phyloP scores from a whole-genome alignment of 768 basidiomycete species.

The Serendipita indica region DNA sequence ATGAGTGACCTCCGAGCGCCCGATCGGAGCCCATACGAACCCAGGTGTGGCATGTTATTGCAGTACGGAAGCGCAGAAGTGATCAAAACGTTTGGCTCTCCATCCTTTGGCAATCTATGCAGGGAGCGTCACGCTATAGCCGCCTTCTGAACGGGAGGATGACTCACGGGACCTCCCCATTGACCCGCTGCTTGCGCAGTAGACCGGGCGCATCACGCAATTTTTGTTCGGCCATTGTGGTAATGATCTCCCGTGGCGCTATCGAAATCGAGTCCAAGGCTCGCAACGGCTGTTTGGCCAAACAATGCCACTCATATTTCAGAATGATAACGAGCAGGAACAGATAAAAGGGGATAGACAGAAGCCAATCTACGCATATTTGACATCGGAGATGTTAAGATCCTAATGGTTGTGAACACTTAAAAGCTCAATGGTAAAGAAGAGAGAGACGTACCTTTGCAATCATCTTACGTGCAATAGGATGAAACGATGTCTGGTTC shows the following conservation, averaged over 20 bases:
- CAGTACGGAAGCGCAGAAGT: constrained; percentile 94
- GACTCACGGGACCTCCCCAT: not conserved
- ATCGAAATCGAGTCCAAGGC: not conserved
- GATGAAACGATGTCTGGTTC: constrained; percentile 48
- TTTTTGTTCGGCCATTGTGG: not conserved
- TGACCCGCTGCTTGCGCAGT: not conserved
- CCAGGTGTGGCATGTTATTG: constrained; percentile 94
- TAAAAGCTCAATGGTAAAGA: too few species aligned
- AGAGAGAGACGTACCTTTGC: too few species aligned
- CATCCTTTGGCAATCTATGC: constrained; percentile 58
- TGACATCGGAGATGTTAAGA: too few species aligned
- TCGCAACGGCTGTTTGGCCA: not conserved
- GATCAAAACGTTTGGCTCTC: constrained; percentile 77
- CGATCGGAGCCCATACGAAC: constrained; percentile 26
- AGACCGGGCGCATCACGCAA: not conserved
- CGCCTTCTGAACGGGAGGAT: not conserved
- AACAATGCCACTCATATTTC: constrained; percentile 9
- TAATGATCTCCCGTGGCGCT: not conserved
- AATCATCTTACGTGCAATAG: constrained; percentile 59
- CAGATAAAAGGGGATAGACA: too few species aligned
- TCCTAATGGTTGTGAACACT: too few species aligned
- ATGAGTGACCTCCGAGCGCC: not conserved
- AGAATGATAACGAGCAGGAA: too few species aligned
- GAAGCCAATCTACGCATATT: too few species aligned
- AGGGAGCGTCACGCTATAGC: not conserved